phyloP scores from a whole-genome alignment of 306 rosid species.

The Corylus heterophylla region DNA sequence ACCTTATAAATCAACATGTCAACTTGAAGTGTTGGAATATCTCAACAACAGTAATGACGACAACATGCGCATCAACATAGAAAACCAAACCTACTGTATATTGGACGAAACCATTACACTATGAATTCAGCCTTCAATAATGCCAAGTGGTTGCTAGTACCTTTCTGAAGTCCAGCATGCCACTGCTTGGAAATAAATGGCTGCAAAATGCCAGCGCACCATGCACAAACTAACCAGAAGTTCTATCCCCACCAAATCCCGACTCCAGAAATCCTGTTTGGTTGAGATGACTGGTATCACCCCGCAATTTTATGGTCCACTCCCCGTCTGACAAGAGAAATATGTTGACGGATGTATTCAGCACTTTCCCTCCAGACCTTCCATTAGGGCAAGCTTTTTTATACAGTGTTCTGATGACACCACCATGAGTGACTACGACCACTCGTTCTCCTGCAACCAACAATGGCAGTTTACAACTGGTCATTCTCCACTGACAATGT shows the following conservation, averaged over 20 bases:
- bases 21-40: neutral
- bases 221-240: slow-evolving; percentile 62
- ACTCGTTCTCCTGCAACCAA: slow-evolving; percentile 67
- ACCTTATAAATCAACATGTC: neutral
- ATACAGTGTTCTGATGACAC: slow-evolving; percentile 61
- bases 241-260: slow-evolving; percentile 82
- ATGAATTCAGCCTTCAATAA: neutral
- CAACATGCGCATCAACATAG: too few relatives aligned
- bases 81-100: neutral
- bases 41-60: neutral
- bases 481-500: slow-evolving; percentile 6
- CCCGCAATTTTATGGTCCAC: slow-evolving; percentile 67
- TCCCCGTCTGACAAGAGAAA: slow-evolving; percentile 62
- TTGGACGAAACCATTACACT: neutral
- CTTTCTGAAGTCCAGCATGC: neutral
- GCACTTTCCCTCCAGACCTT: slow-evolving; percentile 49
- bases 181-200: neutral
- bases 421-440: slow-evolving; percentile 73
- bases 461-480: slow-evolving; percentile 1
- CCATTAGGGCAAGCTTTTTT: slow-evolving; percentile 51
- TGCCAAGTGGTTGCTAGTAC: neutral
- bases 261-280: slow-evolving; percentile 60
- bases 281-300: slow-evolving; percentile 77
- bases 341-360: slow-evolving; percentile 65
- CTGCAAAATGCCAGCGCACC: neutral